These are phyloP conservation scores for Cylindrodendrum hubeiense DNA, from an alignment of 2,329 filamentous ascomycete genomes.

Conservation along the genomic window DNA sequence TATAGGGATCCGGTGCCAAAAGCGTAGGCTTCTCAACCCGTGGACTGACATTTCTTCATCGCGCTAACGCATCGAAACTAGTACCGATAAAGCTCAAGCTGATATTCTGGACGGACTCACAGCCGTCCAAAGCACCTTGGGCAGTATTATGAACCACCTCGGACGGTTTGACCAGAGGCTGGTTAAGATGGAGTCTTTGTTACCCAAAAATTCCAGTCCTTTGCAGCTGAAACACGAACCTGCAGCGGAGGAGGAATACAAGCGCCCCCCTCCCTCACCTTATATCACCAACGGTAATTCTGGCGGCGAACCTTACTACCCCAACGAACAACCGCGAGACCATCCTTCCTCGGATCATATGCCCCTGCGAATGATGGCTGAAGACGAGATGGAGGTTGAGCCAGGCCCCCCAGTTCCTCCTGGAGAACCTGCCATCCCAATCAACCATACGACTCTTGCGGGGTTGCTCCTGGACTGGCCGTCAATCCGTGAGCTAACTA, in stretches of 20 bases:
- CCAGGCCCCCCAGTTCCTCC: conserved; percentile 65
- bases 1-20: conserved; percentile 93
- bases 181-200: conserved; percentile 49
- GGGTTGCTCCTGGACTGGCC: conserved; percentile 83
- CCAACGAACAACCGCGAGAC: conserved; percentile 40
- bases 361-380: conserved; percentile 49
- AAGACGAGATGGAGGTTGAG: conserved; percentile 64
- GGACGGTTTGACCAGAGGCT: conserved; percentile 53
- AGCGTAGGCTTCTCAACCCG: conserved; percentile 71
- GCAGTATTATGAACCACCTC: conserved; percentile 52
- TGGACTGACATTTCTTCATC: not conserved
- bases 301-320: conserved; percentile 35
- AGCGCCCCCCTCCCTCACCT: conserved; percentile 38
- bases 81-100: conserved; percentile 70
- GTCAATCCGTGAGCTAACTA: conserved; percentile 75
- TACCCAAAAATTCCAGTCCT: conserved; percentile 36
- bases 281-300: conserved; percentile 38
- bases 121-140: conserved; percentile 54
- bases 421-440: conserved; percentile 78
- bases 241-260: conserved; percentile 46
- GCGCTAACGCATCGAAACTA: conserved; percentile 42
- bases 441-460: conserved; percentile 91
- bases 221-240: conserved; percentile 45
- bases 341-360: conserved; percentile 43
- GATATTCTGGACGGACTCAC: conserved; percentile 71